Evolutionary conservation across 164 flowering plant species (phyloP).

Genomic region (Liriodendron chinense): DNA sequence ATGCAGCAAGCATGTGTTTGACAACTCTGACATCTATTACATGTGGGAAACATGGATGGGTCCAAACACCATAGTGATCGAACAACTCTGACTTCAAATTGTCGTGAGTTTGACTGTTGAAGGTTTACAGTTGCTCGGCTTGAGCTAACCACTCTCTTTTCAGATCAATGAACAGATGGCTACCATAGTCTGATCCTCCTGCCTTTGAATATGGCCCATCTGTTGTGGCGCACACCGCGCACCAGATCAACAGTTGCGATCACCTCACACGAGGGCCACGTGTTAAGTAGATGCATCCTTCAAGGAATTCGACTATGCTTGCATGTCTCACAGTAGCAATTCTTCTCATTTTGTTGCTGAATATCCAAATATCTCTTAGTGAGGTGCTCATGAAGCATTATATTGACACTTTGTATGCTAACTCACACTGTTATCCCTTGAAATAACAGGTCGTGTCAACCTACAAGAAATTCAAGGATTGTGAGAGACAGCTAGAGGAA

Average conservation of each 20-base stretch:
- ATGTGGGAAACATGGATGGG: neutral
- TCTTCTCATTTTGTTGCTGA: neutral
- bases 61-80: neutral
- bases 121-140: no score
- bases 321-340: neutral
- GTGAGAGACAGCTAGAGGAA: slow-evolving; percentile 84
- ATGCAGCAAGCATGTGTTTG: neutral
- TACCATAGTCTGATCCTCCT: no score
- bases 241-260: neutral
- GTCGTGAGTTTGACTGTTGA: no score
- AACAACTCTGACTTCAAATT: no score
- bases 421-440: slow-evolving; percentile 9
- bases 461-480: slow-evolving; percentile 70
- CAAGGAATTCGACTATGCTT: neutral
- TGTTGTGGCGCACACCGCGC: neutral
- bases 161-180: no score
- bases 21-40: neutral
- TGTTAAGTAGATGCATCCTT: neutral
- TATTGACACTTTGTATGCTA: neutral
- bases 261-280: neutral
- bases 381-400: neutral
- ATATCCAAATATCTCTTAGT: neutral
- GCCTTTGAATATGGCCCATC: neutral
- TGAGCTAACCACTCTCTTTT: no score
- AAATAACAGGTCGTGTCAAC: slow-evolving; percentile 62